These are phyloP conservation scores for Euphrasia arctica DNA, from an alignment of 305 asterid genomes.

Conservation along the genomic window DNA sequence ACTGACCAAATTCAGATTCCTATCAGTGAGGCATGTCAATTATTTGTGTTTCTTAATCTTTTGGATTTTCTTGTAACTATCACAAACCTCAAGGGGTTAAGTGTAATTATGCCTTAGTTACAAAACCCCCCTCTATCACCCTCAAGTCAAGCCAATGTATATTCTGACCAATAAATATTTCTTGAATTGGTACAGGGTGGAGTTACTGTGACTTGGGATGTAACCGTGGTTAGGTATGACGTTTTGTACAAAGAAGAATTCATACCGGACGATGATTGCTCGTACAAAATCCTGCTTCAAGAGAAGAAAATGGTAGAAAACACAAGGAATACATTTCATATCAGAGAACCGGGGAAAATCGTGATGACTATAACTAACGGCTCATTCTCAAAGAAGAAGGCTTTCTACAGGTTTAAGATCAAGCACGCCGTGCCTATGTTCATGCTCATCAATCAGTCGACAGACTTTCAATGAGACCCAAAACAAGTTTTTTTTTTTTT, in stretches of 20 bases:
- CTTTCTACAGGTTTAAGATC: constrained; percentile 68
- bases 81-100: too few species aligned
- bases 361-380: constrained; percentile 55
- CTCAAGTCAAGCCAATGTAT: background rate
- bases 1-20: constrained; percentile 55
- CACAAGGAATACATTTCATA: constrained; percentile 53
- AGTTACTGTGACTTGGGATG: constrained; percentile 69
- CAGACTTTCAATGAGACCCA: background rate
- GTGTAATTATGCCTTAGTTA: too few species aligned
- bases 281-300: constrained; percentile 69
- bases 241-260: constrained; percentile 79
- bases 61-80: background rate
- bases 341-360: constrained; percentile 84
- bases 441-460: constrained; percentile 28
- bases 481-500: background rate
- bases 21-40: constrained; percentile 40
- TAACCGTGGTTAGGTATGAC: constrained; percentile 63
- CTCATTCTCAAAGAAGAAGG: constrained; percentile 58
- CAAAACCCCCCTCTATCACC: too few species aligned
- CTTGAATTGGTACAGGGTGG: constrained; percentile 41
- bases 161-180: background rate
- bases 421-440: constrained; percentile 60
- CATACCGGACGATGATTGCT: constrained; percentile 80
- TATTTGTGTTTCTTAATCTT: background rate
- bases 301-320: constrained; percentile 58